Evolutionary conservation across 768 basidiomycete genomes (phyloP).

Genomic region (Tephrocybe sp.): DNA sequence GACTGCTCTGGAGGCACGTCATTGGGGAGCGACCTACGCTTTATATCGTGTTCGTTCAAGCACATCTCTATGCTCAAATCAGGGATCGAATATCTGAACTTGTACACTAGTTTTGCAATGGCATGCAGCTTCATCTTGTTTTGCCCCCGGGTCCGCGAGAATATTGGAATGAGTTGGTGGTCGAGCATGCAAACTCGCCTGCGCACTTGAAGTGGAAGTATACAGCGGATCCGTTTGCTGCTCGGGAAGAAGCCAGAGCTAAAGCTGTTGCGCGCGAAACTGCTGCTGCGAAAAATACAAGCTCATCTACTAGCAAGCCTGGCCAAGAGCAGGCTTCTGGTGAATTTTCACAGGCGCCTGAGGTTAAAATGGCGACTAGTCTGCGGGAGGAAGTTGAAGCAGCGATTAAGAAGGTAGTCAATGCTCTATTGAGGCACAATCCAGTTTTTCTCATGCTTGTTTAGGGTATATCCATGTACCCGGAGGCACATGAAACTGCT

Average conservation of each 20-base stretch:
- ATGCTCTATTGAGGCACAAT: constrained; percentile 9
- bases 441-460: background rate
- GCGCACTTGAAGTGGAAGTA: constrained; percentile 86
- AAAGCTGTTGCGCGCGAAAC: constrained; percentile 50
- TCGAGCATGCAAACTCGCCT: constrained; percentile 66
- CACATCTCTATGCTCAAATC: constrained; percentile 8
- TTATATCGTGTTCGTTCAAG: constrained; percentile 74
- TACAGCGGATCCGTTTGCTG: constrained; percentile 82
- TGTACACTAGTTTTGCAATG: constrained; percentile 67
- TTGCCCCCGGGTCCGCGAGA: constrained; percentile 84
- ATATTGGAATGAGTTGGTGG: constrained; percentile 80
- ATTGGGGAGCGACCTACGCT: constrained; percentile 89
- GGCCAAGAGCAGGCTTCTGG: constrained; percentile 23
- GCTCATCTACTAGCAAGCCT: constrained; percentile 20
- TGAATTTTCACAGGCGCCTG: constrained; percentile 54
- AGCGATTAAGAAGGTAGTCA: constrained; percentile 68
- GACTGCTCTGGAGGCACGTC: constrained; percentile 80
- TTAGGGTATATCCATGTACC: constrained; percentile 49
- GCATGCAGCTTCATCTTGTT: constrained; percentile 68
- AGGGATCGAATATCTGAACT: constrained; percentile 21
- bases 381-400: constrained; percentile 82
- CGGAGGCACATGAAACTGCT: constrained; percentile 40
- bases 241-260: constrained; percentile 63
- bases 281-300: constrained; percentile 14
- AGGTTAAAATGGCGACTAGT: constrained; percentile 80